A percentile compares a stretch with the other conserved stretches of the same genome.
These are phyloP conservation scores for Diaporthe sp. DNA, from an alignment of 2,329 filamentous ascomycete species.

Conservation along the genomic window DNA sequence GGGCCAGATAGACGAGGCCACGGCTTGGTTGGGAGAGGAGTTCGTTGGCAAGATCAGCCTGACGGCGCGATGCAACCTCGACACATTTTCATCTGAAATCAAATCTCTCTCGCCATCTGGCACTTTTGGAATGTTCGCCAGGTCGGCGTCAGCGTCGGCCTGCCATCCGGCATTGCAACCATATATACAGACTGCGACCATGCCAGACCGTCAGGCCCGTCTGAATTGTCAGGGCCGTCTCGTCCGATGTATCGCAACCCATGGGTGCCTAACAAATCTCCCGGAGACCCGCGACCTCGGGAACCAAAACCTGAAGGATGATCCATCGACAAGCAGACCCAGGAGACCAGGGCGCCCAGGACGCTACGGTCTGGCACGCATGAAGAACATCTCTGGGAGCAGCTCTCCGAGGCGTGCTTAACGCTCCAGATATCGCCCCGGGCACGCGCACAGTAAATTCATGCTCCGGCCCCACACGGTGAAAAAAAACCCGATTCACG, in stretches of 20 bases:
- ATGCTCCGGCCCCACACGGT: conserved; percentile 19
- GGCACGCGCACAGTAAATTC: conserved; percentile 4
- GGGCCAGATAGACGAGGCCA: neutral
- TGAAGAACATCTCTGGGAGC: neutral
- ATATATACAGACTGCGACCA: neutral
- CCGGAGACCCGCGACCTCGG: conserved; percentile 22
- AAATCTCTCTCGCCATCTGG: neutral
- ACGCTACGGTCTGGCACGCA: conserved; percentile 1
- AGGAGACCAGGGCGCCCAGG: neutral
- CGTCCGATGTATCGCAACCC: conserved; percentile 17
- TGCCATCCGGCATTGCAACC: conserved; percentile 23
- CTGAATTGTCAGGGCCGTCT: neutral
- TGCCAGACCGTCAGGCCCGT: neutral
- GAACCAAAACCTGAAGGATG: conserved; percentile 15
- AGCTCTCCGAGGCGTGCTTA: conserved; percentile 18
- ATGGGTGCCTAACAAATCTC: conserved; percentile 27
- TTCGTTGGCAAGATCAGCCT: conserved; percentile 3
- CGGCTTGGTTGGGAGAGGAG: neutral
- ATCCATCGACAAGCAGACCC: conserved; percentile 2
- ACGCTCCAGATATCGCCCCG: conserved; percentile 22
- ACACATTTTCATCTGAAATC: conserved; percentile 23
- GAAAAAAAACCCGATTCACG: conserved; percentile 16
- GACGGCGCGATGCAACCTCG: conserved; percentile 19
- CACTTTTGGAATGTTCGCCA: neutral
- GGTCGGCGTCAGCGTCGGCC: conserved; percentile 9